These are phyloP conservation scores for Conoideocrella luteorostrata DNA, from an alignment of 2,329 filamentous ascomycete species.

Conservation along the genomic window DNA sequence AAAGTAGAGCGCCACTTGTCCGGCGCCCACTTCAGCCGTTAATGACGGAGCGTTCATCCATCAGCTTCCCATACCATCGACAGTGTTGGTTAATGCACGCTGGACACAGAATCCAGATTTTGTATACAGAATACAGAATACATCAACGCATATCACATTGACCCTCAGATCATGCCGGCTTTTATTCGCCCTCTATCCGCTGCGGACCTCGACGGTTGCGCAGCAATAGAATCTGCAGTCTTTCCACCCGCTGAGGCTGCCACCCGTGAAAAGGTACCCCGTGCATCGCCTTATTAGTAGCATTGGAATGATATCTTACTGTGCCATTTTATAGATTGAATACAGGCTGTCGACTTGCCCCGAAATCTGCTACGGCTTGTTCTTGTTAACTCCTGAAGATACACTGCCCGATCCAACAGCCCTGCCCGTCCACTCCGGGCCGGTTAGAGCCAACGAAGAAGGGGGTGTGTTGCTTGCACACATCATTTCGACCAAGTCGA, in stretches of 20 bases:
- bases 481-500: constrained; percentile 20
- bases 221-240: constrained; percentile 19
- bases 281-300: neutral
- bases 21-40: too few species aligned
- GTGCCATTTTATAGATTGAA: constrained; percentile 17
- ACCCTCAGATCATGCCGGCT: too few species aligned
- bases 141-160: too few species aligned
- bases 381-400: too few species aligned
- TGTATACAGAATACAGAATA: too few species aligned
- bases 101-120: too few species aligned
- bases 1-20: too few species aligned
- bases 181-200: constrained; percentile 19
- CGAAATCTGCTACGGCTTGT: constrained; percentile 21
- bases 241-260: constrained; percentile 24
- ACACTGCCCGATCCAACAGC: too few species aligned
- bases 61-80: too few species aligned
- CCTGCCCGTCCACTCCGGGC: too few species aligned
- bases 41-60: too few species aligned
- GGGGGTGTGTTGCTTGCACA: constrained; percentile 20
- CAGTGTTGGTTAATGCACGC: too few species aligned
- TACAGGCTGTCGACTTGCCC: constrained; percentile 21
- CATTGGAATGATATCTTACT: constrained; percentile 4
- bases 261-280: constrained; percentile 20
- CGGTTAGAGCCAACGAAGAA: neutral
- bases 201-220: constrained; percentile 18